Base-by-base conservation (phyloP, 2,329 filamentous ascomycete species). In the Phoma sp. region DNA sequence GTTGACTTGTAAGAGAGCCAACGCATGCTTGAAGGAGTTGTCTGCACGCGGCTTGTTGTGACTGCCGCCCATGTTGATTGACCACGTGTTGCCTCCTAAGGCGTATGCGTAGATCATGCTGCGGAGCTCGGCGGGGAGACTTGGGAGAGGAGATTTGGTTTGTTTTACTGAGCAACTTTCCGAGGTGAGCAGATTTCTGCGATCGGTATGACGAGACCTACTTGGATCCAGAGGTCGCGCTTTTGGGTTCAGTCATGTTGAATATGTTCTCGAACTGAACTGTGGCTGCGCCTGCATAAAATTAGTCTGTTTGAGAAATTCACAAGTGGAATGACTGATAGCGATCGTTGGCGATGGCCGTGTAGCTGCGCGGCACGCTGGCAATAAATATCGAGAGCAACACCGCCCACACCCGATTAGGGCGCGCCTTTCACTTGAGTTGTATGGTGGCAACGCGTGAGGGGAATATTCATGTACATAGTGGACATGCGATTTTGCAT, bases 61-160 rank as follows among this genome's bases (percentile, higher is more conserved):
- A n/a, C 15, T 29, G 46, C 7, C 7, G 32, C 20, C 15, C 26
- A 42, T 42, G 6, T 34, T 38, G 12, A 53, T 39, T 6, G 38
- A 42, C 50, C 50, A 49, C 4, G 33, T 55, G 15, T 43, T 39
- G 20, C 45, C 26, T 21, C 48, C 50, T 3, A 59, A 12, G 5
- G 45, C 30, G 28, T 51, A 47, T 14, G 10, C 28, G 26, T 57
- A 59, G 7, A 61, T 50, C 7, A 28, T 36, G 43, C 57, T 57
- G 7, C 56, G 50, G 14, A 61, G 39, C 34, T 61, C 59, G n/a
- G 39, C 49, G 11, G 59, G 53, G 1, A 61, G 56, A 20, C 14
- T n/a, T 21, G 43, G 30, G 25, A 49, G 38, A 2, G 15, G 34
- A 10, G 38, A 37, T 1, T 37, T 15, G 26, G 6, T 26, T 15